phyloP scores from a whole-genome alignment of 169 alveolate genomes.

The Plasmodium relictum region DNA sequence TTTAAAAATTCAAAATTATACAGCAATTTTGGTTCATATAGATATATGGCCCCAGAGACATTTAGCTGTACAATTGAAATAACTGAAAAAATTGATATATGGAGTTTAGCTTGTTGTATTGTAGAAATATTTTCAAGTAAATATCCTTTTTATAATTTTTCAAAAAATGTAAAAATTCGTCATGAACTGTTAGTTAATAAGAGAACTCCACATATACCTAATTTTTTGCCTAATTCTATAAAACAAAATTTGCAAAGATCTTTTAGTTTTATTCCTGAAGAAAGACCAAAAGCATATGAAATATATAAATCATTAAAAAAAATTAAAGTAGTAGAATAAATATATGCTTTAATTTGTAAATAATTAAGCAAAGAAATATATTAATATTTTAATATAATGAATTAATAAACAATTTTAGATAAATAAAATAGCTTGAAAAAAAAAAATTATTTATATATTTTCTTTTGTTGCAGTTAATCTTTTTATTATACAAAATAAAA shows the following conservation, averaged over 20 bases:
- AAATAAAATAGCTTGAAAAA: background rate
- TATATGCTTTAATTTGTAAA: background rate
- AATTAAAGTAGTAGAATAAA: constrained; percentile 53
- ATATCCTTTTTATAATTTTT: constrained; percentile 59
- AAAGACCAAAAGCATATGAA: constrained; percentile 71
- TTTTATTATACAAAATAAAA: background rate
- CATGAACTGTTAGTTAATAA: constrained; percentile 58
- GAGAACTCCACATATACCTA: constrained; percentile 51
- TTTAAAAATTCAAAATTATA: constrained; percentile 66
- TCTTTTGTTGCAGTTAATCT: background rate
- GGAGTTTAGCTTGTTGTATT: constrained; percentile 75
- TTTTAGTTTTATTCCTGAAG: constrained; percentile 55
- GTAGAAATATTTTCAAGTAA: constrained; percentile 73
- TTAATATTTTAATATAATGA: too few species aligned
- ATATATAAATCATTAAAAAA: constrained; percentile 56
- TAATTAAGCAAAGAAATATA: too few species aligned
- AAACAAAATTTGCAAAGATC: constrained; percentile 34
- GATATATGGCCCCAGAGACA: constrained; percentile 78
- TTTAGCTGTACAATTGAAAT: constrained; percentile 68
- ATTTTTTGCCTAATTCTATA: constrained; percentile 59
- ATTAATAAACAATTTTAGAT: background rate
- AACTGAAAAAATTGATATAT: constrained; percentile 64
- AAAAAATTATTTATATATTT: background rate
- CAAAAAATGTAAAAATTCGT: constrained; percentile 52
- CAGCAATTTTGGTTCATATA: constrained; percentile 75